Evolutionary conservation across 1,284 basidiomycete species (phyloP).

Genomic region (Wallemia hederae): DNA sequence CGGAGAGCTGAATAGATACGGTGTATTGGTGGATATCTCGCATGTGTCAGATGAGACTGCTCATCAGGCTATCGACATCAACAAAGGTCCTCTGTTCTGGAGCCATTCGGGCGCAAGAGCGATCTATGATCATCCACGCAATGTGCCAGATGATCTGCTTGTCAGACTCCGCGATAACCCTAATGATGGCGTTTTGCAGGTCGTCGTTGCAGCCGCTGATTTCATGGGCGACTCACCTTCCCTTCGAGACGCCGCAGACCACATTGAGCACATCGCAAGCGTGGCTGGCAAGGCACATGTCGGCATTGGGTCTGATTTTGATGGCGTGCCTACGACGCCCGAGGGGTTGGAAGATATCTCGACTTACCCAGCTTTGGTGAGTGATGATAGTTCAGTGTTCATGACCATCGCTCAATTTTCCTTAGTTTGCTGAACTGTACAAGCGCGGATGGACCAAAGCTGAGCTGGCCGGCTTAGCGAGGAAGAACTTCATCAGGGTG

Average conservation of each 20-base stretch:
- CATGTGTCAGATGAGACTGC: constrained; percentile 7
- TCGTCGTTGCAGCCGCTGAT: constrained; percentile 4
- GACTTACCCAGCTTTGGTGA: background rate
- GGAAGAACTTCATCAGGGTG: background rate
- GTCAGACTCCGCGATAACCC: background rate
- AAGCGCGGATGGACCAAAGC: background rate
- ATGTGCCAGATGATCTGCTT: constrained; percentile 7
- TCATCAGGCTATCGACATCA: constrained; percentile 4
- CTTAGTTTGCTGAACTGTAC: background rate
- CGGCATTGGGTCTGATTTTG: constrained; percentile 7
- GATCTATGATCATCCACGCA: constrained; percentile 6
- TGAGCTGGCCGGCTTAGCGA: background rate
- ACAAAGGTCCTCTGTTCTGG: constrained; percentile 6
- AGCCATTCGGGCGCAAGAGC: constrained; percentile 6
- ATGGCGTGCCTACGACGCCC: constrained; percentile 3
- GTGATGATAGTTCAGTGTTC: background rate
- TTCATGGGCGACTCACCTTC: constrained; percentile 3
- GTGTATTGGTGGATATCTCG: constrained; percentile 7
- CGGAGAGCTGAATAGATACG: constrained; percentile 7
- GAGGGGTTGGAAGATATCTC: background rate
- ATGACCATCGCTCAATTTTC: background rate
- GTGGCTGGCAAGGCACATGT: constrained; percentile 5
- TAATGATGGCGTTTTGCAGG: constrained; percentile 4
- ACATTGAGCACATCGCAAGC: constrained; percentile 6
- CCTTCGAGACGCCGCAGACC: constrained; percentile 5